Conservation (phyloP, 306 rosid species). For the Sindora glabra region DNA sequence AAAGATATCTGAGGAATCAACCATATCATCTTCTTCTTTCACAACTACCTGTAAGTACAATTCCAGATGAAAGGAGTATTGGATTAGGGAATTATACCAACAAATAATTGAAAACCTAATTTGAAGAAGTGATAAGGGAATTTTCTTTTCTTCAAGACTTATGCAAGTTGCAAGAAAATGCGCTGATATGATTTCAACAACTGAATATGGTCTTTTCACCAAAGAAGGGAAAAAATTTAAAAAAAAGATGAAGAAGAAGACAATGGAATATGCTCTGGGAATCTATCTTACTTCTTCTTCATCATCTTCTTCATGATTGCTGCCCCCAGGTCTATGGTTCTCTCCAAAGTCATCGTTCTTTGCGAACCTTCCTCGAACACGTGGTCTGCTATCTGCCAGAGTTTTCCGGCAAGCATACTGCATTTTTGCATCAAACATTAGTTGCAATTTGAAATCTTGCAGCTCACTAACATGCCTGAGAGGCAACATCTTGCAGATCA, state of each 20-base stretch:
- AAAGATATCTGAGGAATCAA: conserved; percentile 91
- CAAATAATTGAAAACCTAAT: conserved; percentile 12
- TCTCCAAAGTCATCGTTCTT: conserved; percentile 94
- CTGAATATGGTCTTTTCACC: too few relatives aligned
- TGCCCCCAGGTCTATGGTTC: conserved; percentile 40
- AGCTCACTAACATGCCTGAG: too few relatives aligned
- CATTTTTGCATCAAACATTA: conserved; percentile 15
- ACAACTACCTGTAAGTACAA: conserved; percentile 51
- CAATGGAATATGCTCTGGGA: not conserved
- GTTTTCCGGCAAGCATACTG: conserved; percentile 99
- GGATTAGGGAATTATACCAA: conserved; percentile 19
- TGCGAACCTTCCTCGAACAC: conserved; percentile 96
- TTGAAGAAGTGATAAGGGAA: conserved; percentile 13
- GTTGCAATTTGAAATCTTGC: conserved; percentile 6
- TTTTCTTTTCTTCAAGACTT: not conserved
- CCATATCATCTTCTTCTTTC: conserved; percentile 91
- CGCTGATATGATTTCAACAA: not conserved
- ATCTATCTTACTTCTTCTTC: conserved; percentile 80
- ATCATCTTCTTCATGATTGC: conserved; percentile 85
- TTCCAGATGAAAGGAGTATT: conserved; percentile 15
- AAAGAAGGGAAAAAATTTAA: not conserved
- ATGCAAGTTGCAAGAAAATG: conserved; percentile 1
- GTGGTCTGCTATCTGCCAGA: conserved; percentile 88
- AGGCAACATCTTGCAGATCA: too few relatives aligned
- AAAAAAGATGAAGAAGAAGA: too few relatives aligned